Base-by-base conservation (phyloP, 352 stramenopile species). In the Phytophthora megakarya region DNA sequence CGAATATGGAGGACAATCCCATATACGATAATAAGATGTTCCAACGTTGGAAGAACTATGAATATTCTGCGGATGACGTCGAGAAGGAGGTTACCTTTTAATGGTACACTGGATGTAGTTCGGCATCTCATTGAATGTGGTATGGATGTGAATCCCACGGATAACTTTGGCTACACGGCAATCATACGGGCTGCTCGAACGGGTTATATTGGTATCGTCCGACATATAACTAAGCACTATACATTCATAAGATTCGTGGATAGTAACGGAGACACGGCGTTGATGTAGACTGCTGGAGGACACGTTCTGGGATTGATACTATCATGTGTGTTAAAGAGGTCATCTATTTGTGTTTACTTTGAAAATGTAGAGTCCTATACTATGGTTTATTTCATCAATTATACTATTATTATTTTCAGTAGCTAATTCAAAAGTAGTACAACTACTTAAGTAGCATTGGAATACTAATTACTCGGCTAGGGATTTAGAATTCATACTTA, bases 21-120 rank as follows among this genome's bases (percentile, higher is more conserved):
- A 15, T 19, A 46, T 57, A 46, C 22, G 33, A 35, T n/a, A 3
- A 15, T 1, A 46, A 26, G 49, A 16, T 46, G 35, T 57, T 57
- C 49, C 1, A 8, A 13, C 19, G 21, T 26, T 57, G 49, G 49
- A 46, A 47, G 50, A 46, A 46, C 22, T 2, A 39, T 51, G 45
- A n/a, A 28, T 40, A 40, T 40, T 18, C 13, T 11, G 8, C 3
- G 30, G 30, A 11, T 11, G 8, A 35, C 30, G 3, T 35, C n/a
- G n/a, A n/a, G n/a, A n/a, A n/a, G n/a, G n/a, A n/a, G n/a, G n/a
- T n/a, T n/a, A n/a, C 4, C 30, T 35, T 35, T 12, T 35, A 12
- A 12, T 11, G 30, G 30, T 2, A 35, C 10, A 35, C 30, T 35
- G 2, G 8, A 35, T 35, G 30, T 35, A 15, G 30, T 35, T 5